These are phyloP conservation scores for Enteropsectra breve DNA, from an alignment of 371 early-diverging fungal genomes.

Conservation along the genomic window DNA sequence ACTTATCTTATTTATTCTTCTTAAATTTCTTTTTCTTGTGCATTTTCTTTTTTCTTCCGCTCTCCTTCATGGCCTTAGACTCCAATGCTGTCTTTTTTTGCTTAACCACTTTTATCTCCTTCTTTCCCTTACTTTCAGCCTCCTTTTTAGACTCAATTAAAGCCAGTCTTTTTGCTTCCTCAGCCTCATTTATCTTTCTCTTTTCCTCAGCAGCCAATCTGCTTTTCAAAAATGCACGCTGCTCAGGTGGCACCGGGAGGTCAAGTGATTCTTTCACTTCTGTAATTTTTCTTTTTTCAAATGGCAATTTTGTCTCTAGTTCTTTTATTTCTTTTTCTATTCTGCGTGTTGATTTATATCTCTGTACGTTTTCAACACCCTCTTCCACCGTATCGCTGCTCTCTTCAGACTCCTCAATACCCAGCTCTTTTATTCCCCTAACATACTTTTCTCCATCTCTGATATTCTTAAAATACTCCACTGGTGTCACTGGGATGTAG, in stretches of 20 bases:
- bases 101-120: constrained; percentile 23
- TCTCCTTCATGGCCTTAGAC: constrained; percentile 16
- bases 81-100: neutral
- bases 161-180: no score
- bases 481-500: constrained; percentile 68
- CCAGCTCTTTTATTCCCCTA: constrained; percentile 66
- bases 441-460: constrained; percentile 80
- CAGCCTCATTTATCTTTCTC: no score
- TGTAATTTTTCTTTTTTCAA: constrained; percentile 29
- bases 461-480: constrained; percentile 86
- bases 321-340: constrained; percentile 72
- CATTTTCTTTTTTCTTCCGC: constrained; percentile 20
- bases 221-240: no score
- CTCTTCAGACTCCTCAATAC: constrained; percentile 72
- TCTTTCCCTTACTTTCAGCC: constrained; percentile 26
- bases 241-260: constrained; percentile 36
- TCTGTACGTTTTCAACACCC: constrained; percentile 58
- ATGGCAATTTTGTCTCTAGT: constrained; percentile 24
- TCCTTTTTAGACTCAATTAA: constrained; percentile 9
- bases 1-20: constrained; percentile 13
- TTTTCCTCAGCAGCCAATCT: no score
- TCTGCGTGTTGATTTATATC: constrained; percentile 66
- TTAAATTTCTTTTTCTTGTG: neutral
- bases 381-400: constrained; percentile 65
- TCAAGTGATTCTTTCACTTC: constrained; percentile 34